Evolutionary conservation across 331 rosid genomes (phyloP).

Genomic region (Malus hybrid): DNA sequence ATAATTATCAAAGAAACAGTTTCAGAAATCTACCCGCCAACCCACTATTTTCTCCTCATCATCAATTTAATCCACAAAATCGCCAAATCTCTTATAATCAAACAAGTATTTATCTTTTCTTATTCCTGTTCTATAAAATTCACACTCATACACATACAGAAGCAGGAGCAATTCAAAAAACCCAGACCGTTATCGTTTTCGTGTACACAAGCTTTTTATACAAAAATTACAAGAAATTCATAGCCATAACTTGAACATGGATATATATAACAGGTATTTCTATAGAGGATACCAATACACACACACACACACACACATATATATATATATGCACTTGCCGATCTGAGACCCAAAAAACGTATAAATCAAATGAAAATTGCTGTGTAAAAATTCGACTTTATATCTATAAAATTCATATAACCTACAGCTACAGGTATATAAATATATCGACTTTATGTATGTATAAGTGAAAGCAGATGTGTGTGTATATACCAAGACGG

Average conservation of each 20-base stretch:
- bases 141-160: background rate
- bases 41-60: background rate
- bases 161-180: background rate
- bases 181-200: background rate
- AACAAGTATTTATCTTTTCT: background rate
- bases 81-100: background rate
- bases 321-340: background rate
- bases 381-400: background rate
- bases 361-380: background rate
- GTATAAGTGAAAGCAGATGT: background rate
- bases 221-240: background rate
- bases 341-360: background rate
- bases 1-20: background rate
- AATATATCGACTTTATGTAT: background rate
- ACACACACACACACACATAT: background rate
- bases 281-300: too few relatives aligned
- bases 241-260: background rate
- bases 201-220: background rate
- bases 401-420: background rate
- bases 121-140: background rate
- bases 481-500: conserved; percentile 5
- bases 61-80: background rate
- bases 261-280: background rate
- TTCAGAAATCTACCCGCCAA: background rate
- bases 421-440: background rate